phyloP scores from a whole-genome alignment of 805 yeast genomes.

The Candida sanyiensis region DNA sequence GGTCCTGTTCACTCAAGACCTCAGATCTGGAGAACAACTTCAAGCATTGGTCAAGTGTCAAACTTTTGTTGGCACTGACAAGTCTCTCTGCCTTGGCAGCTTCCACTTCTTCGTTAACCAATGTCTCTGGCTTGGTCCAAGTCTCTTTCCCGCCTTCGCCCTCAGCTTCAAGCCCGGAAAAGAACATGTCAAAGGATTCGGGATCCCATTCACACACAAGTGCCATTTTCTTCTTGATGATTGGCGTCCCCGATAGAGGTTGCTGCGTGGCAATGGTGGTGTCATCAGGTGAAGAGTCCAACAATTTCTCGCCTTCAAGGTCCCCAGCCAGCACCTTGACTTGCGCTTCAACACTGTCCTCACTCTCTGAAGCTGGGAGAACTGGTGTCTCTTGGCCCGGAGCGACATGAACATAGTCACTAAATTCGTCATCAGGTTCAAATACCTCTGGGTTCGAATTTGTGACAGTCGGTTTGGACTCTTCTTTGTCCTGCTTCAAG shows the following conservation, averaged over 20 bases:
- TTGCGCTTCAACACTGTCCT: slow-evolving; percentile 8
- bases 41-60: slow-evolving; percentile 70
- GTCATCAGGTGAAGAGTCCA: slow-evolving; percentile 2
- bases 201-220: slow-evolving; percentile 66
- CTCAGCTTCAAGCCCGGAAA: slow-evolving; percentile 41
- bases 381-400: not conserved
- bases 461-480: not conserved
- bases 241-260: not conserved
- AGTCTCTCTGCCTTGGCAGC: slow-evolving; percentile 32
- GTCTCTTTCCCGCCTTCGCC: slow-evolving; percentile 44
- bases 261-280: not conserved
- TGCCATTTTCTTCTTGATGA: slow-evolving; percentile 31
- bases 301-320: slow-evolving; percentile 6
- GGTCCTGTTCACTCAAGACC: slow-evolving; percentile 77
- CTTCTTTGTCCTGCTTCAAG: too few species aligned
- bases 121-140: slow-evolving; percentile 47
- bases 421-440: slow-evolving; percentile 1
- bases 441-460: not conserved
- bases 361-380: not conserved
- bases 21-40: slow-evolving; percentile 74
- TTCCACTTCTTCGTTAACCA: slow-evolving; percentile 53
- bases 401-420: slow-evolving; percentile 10
- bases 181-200: slow-evolving; percentile 44
- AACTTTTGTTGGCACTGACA: slow-evolving; percentile 31
- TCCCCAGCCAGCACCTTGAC: slow-evolving; percentile 5